Evolutionary conservation across 208 protist genomes (phyloP).

Genomic region (Crithidia acanthocephali): DNA sequence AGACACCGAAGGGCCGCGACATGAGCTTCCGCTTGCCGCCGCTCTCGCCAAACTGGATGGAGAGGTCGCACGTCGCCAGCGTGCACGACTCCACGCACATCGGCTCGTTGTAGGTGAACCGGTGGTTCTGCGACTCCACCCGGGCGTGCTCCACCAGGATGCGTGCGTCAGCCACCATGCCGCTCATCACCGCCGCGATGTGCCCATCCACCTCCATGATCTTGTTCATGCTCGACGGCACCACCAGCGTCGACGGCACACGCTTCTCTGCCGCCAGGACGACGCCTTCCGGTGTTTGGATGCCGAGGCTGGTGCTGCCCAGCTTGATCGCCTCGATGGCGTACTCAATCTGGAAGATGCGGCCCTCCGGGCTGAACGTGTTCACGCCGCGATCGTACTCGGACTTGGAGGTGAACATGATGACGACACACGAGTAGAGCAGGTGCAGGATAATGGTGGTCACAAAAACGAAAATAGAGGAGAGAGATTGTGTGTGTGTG

Average conservation of each 20-base stretch:
- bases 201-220: constrained; percentile 98
- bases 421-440: neutral
- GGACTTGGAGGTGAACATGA: constrained; percentile 94
- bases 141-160: constrained; percentile 99
- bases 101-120: constrained; percentile 99
- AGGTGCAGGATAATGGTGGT: neutral
- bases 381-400: constrained; percentile 99
- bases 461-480: neutral
- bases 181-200: constrained; percentile 96
- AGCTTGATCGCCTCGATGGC: constrained; percentile 95
- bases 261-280: constrained; percentile 99
- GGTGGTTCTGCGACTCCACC: constrained; percentile 99
- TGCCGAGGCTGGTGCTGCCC: constrained; percentile 98
- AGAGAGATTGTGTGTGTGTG: neutral
- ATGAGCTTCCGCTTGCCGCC: constrained; percentile 90
- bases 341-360: constrained; percentile 98
- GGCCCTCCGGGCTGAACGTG: constrained; percentile 99
- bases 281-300: constrained; percentile 98
- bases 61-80: constrained; percentile 98
- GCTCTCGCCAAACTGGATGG: constrained; percentile 97
- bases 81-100: constrained; percentile 97
- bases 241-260: constrained; percentile 97
- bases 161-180: constrained; percentile 98
- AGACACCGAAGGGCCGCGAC: constrained; percentile 99
- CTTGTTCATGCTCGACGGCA: constrained; percentile 97